Evolutionary conservation across 768 basidiomycete species (phyloP), one percentile per base, ranked within the genome.

Genomic region (Hericium rajendrae): DNA sequence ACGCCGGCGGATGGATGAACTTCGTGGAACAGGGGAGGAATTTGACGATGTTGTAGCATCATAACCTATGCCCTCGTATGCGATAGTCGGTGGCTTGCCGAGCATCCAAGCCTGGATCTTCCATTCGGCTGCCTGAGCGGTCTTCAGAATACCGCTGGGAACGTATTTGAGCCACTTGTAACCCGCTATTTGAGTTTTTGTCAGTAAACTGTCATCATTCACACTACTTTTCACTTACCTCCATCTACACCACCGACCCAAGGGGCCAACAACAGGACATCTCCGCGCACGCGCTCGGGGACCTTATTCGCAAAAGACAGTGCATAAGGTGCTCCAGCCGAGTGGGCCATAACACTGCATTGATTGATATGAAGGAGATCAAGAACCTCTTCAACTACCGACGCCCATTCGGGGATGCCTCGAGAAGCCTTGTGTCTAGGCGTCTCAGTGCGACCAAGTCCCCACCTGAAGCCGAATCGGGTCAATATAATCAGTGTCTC

Each of bases 101-200:
- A 99, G 81, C 85, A 91, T 91, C 91, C 94, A 98, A 0, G 91
- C 89, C 66, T 97, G 93, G 48, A 98, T 76, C 70, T 88, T 92
- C 94, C 94, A 97, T 67, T 99, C 95, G 0, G 95, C 95, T 4
- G 93, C 91, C 69, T 95, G 94, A 0, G 94, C 95, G 0, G 94
- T 94, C 74, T 90, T 93, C 61, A 99, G 76, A 40, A 99, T 82
- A 28, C 89, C 85, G 59, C 89, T 91, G 0, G 95, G 95, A 6
- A 99, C 89, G 67, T 94, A 98, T 71, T 94, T 95, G 54, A 99
- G 78, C 93, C 94, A 97, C 67, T 88, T 94, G 73, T 97, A 97
- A 15, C 91, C 86, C 65, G 79, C 88, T 89, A 60, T 10, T 46
- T 32, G 32, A 57, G 28, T 43, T 39, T 26, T 39, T 41, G 40